Evolutionary conservation across 1,139 yeast species (phyloP), one percentile per base, ranked within the genome.

Genomic region (Geotrichum europaeum): DNA sequence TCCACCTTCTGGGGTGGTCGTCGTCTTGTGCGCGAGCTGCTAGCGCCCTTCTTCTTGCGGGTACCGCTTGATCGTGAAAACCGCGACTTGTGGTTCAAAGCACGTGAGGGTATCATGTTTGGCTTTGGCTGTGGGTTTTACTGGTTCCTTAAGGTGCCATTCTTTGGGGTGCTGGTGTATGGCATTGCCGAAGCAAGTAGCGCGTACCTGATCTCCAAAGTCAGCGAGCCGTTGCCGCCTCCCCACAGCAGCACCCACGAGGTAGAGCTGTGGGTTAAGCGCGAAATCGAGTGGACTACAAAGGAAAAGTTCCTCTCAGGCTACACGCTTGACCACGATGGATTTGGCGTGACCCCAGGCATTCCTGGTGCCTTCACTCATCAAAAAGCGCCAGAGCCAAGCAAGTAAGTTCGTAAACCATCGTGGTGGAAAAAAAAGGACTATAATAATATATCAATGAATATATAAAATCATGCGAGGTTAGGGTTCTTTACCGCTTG

Each of bases 101-200:
- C 85, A 12, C 75, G 89, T 49, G 83, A 81, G 58, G 88, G 88
- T 0, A 76, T 83, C 22, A 71, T 84, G 53, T 81, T 81, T 65
- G 88, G 88, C 1, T 84, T 83, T 65, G 83, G 85, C 1, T 69
- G 82, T n/a, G 78, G 79, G 54, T 81, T 79, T 69, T 82, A 76
- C 64, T 65, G 76, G 56, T 67, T 82, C 51, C 71, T 82, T 61
- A 72, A 75, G 51, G 70, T 79, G 25, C 84, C 86, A 0, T 75
- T 77, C 64, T 64, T 81, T 1, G 80, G 85, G 0, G 75, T 81
- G 20, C 67, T 83, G 7, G 73, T 78, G n/a, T 81, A 81, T 65
- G 82, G 83, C n/a, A 70, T 82, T 60, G 86, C 85, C 2, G 81
- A 83, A 66, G 77, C 84, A 5, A 77, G 81, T 50, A 76, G 82